phyloP scores from a whole-genome alignment of 2,329 filamentous ascomycete species.

The Clonostachys rhizophaga region DNA sequence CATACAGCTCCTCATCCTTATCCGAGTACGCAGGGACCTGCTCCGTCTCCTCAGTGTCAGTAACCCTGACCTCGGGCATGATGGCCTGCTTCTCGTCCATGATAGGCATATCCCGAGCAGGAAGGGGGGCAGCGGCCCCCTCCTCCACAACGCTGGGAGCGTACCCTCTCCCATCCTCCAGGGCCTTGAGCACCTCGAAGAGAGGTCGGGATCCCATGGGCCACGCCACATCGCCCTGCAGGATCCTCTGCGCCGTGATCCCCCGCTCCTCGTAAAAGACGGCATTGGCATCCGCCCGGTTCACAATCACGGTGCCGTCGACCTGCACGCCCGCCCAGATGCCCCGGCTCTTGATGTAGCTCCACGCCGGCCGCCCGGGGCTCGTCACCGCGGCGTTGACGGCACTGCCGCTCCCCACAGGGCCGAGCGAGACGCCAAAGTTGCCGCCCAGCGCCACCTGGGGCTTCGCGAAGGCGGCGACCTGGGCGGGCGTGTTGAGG shows the following conservation, averaged over 20 bases:
- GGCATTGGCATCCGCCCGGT: constrained; percentile 73
- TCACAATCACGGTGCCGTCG: constrained; percentile 76
- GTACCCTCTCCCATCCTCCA: constrained; percentile 24
- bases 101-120: constrained; percentile 5
- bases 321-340: constrained; percentile 75
- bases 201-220: constrained; percentile 29
- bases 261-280: constrained; percentile 63
- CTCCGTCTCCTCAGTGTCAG: background rate
- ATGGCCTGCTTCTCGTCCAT: constrained; percentile 16
- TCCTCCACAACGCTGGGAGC: constrained; percentile 16
- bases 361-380: constrained; percentile 61
- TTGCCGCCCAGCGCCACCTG: constrained; percentile 66
- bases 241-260: constrained; percentile 27
- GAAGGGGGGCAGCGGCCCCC: background rate
- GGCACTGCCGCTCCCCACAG: constrained; percentile 56
- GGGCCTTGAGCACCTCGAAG: constrained; percentile 27
- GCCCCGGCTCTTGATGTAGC: constrained; percentile 76
- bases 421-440: constrained; percentile 59
- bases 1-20: constrained; percentile 1
- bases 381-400: constrained; percentile 31
- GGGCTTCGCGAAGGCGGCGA: constrained; percentile 63
- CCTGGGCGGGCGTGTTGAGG: constrained; percentile 63
- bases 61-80: background rate
- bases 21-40: background rate
- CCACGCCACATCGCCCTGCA: constrained; percentile 31